Conservation (phyloP, 352 stramenopile species). For the Elongisporangium prolatum region DNA sequence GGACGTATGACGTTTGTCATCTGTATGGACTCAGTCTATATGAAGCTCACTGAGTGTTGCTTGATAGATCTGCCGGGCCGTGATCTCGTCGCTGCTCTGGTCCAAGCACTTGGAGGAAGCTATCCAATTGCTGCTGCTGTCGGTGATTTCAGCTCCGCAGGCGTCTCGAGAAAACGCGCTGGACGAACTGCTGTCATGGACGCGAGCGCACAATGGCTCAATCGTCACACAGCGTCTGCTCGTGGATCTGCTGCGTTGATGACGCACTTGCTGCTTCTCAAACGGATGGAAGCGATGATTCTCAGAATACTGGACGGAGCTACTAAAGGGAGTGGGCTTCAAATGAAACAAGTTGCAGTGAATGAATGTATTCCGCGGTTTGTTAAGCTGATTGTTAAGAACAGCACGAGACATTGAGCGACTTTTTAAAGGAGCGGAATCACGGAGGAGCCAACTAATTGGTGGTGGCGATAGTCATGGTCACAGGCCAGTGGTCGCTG, state of each 20-base stretch:
- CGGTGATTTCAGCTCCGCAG: neutral
- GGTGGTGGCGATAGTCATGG: constrained; percentile 20
- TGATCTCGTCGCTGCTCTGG: neutral
- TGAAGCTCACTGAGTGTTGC: neutral
- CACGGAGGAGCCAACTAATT: neutral
- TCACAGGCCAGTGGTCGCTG: constrained; percentile 57
- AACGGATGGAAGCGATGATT: neutral
- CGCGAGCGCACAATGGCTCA: neutral
- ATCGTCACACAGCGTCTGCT: neutral
- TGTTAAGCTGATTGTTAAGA: neutral
- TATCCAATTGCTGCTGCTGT: neutral
- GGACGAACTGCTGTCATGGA: neutral
- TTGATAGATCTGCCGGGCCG: neutral
- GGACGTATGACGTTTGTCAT: neutral
- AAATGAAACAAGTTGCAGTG: neutral
- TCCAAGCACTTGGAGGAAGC: neutral
- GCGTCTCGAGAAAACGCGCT: neutral
- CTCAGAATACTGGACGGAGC: neutral
- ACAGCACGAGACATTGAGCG: neutral
- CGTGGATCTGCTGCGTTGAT: neutral
- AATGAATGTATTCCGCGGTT: neutral
- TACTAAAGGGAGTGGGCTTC: neutral
- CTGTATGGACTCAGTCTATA: too few relatives aligned
- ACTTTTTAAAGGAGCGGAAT: too few relatives aligned
- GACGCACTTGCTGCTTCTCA: neutral